Base-by-base conservation (phyloP, 2,329 filamentous ascomycete species). In the Fusarium sp. region DNA sequence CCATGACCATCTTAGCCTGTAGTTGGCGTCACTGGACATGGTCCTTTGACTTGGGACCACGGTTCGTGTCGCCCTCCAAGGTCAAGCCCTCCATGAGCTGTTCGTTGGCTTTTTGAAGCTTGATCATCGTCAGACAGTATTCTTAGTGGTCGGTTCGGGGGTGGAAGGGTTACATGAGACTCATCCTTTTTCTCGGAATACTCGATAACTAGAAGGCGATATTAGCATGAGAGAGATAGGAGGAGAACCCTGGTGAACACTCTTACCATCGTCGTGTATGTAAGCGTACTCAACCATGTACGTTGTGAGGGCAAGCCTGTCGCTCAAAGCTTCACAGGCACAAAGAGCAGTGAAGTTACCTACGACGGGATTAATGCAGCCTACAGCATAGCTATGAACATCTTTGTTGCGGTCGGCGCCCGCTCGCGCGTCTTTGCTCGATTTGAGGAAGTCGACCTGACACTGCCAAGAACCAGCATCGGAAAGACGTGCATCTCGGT, bases 251-350 rank as follows among this genome's bases (percentile, higher is more conserved):
- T 11, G 13, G 7, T 12, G 16, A 13, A 25, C 6, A 14, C 16
- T 23, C 19, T 34, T 34, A 49, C 46, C 46, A 12, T 49, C 46
- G 4, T 49, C 46, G 8, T 49, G 46, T 16, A 49, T 34, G 28
- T 49, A 49, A 16, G 46, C 46, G 19, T 49, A 49, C n/a, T 49
- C 28, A 18, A 49, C 46, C 46, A 49, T 49, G 12, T 49, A 49
- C 13, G 46, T 49, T 19, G 28, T 49, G 14, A 49, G 46, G 11
- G 46, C 46, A 11, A 49, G 46, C 13, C 46, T n/a, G 28, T 49
- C 46, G 28, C n/a, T 21, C n/a, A 49, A 7, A 34, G 28, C 46
- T 8, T 49, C 26, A 16, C 46, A 49, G 0, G 46, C 46, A 31
- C 46, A 49, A 5, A 49, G 13, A 3, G 46, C 46, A 12, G 46